Evolutionary conservation across 257 asterid genomes (phyloP).

Genomic region (Knoxia roxburghii): DNA sequence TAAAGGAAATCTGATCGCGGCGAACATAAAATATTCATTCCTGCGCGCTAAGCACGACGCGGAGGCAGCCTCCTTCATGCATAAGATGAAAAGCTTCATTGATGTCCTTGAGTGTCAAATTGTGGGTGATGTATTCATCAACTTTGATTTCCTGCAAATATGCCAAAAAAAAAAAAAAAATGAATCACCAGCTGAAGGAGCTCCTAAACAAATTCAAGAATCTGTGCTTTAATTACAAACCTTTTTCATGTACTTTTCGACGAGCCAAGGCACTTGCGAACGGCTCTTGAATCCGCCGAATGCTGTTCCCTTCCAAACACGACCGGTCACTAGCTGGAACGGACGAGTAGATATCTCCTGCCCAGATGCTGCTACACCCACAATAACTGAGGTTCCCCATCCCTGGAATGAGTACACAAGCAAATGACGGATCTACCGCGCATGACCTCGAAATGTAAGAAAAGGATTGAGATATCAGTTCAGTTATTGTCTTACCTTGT

Average conservation of each 20-base stretch:
- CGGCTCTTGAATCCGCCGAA: conserved; percentile 98
- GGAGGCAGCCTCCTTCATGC: conserved; percentile 86
- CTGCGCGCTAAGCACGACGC: conserved; percentile 67
- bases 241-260: conserved; percentile 84
- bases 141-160: conserved; percentile 87
- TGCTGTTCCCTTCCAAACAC: conserved; percentile 99
- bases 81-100: conserved; percentile 81
- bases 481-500: conserved; percentile 55
- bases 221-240: conserved; percentile 37
- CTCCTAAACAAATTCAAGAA: too few relatives aligned
- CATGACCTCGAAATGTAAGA: not conserved
- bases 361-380: conserved; percentile 99
- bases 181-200: not conserved
- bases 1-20: too few relatives aligned
- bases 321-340: conserved; percentile 96
- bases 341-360: conserved; percentile 98
- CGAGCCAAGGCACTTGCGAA: conserved; percentile 96
- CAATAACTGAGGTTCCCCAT: conserved; percentile 98
- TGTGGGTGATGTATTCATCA: conserved; percentile 93
- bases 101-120: conserved; percentile 61
- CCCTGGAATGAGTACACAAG: conserved; percentile 47
- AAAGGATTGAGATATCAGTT: not conserved
- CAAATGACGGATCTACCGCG: conserved; percentile 11
- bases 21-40: conserved; percentile 30
- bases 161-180: not conserved